Percentiles rank a stretch among this genome's conserved stretches.
Evolutionary conservation across 352 stramenopile genomes (phyloP).

Genomic region (Pythium apleroticum): DNA sequence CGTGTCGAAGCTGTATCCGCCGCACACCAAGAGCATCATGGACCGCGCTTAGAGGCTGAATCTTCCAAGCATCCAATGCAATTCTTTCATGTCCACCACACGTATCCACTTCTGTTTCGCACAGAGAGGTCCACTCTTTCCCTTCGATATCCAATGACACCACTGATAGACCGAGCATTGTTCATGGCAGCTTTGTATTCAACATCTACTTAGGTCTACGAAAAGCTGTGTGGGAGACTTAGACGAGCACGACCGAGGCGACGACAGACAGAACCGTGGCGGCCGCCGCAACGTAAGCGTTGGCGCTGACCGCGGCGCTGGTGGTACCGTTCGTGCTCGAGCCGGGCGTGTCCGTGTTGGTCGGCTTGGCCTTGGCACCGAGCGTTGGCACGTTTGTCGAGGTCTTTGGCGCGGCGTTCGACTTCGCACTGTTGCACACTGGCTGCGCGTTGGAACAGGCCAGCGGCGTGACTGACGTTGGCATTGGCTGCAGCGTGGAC

Average conservation of each 20-base stretch:
- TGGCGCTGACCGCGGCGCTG: neutral
- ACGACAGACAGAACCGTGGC: conserved; percentile 21
- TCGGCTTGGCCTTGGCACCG: conserved; percentile 12
- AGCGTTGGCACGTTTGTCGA: conserved; percentile 20
- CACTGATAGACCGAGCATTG: too few relatives aligned
- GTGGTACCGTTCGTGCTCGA: conserved; percentile 17
- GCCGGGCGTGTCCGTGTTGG: conserved; percentile 22
- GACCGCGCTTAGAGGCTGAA: conserved; percentile 28
- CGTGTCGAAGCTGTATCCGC: conserved; percentile 70
- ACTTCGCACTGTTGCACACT: conserved; percentile 27
- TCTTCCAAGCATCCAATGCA: neutral
- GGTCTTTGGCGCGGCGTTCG: conserved; percentile 26
- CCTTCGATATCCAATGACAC: too few relatives aligned
- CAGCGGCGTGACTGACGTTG: conserved; percentile 29
- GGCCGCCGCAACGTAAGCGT: conserved; percentile 3
- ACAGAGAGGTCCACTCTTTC: too few relatives aligned
- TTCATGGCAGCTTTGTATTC: neutral
- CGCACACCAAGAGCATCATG: conserved; percentile 67
- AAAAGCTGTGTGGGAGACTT: neutral
- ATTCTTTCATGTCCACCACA: neutral
- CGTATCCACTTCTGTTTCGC: too few relatives aligned
- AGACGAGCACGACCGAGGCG: conserved; percentile 25
- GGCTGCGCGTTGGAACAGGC: conserved; percentile 27
- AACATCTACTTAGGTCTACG: neutral
- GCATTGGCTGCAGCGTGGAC: conserved; percentile 27